These are phyloP conservation scores for Entoloma clypeatum DNA, from an alignment of 1,284 basidiomycete genomes.

Conservation along the genomic window DNA sequence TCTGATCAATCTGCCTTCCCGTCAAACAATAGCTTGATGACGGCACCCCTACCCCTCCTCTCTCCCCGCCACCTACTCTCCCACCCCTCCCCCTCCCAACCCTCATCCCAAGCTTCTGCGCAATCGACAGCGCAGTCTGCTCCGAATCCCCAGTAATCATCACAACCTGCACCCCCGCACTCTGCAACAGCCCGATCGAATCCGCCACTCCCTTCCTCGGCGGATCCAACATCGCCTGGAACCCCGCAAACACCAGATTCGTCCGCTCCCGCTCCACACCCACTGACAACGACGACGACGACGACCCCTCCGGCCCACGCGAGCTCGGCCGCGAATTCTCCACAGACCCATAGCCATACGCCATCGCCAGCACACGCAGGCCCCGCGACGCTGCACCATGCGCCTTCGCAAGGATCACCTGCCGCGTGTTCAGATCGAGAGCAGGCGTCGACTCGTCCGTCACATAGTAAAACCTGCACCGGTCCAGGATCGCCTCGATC, in stretches of 20 bases:
- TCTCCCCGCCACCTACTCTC: slow-evolving; percentile 16
- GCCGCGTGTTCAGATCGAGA: slow-evolving; percentile 66
- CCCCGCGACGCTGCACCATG: slow-evolving; percentile 72
- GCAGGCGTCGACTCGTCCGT: slow-evolving; percentile 78
- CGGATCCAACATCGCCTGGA: slow-evolving; percentile 95
- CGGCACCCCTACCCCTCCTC: slow-evolving; percentile 21
- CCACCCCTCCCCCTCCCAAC: slow-evolving; percentile 37
- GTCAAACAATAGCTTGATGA: slow-evolving; percentile 75
- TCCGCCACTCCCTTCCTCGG: slow-evolving; percentile 92
- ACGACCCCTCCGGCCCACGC: slow-evolving; percentile 21
- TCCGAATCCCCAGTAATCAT: slow-evolving; percentile 99
- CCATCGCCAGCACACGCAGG: slow-evolving; percentile 87
- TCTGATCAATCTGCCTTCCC: slow-evolving; percentile 82
- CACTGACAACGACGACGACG: slow-evolving; percentile 7
- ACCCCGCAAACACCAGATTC: slow-evolving; percentile 85
- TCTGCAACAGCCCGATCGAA: slow-evolving; percentile 76
- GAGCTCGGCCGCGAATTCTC: slow-evolving; percentile 31
- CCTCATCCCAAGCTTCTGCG: slow-evolving; percentile 82
- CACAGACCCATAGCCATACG: slow-evolving; percentile 71
- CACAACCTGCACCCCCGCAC: slow-evolving; percentile 89
- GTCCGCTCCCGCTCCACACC: slow-evolving; percentile 35
- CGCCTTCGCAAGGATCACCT: slow-evolving; percentile 68
- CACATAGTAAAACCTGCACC: slow-evolving; percentile 86
- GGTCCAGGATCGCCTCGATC: slow-evolving; percentile 81
- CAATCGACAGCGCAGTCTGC: slow-evolving; percentile 88